These are phyloP conservation scores for Punica granatum DNA, from an alignment of 345 rosid species.

Conservation along the genomic window DNA sequence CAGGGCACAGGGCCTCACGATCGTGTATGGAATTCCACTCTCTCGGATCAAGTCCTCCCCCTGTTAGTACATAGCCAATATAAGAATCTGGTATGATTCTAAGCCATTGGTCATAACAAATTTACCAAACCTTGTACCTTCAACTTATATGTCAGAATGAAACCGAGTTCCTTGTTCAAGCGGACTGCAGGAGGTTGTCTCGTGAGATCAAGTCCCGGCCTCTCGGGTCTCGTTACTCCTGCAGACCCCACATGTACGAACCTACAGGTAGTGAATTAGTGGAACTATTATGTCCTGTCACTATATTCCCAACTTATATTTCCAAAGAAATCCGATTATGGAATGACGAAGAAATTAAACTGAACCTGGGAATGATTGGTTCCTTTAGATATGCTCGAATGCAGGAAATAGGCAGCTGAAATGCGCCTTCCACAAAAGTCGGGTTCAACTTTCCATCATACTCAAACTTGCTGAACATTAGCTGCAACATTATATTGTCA, in stretches of 20 bases:
- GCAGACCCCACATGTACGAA: conserved; percentile 93
- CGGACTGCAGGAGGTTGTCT: conserved; percentile 97
- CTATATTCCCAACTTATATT: background rate
- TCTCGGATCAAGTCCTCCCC: conserved; percentile 87
- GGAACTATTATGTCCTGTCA: background rate
- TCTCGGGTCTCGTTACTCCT: conserved; percentile 90
- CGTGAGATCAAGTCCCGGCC: conserved; percentile 89
- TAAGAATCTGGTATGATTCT: background rate
- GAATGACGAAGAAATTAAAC: background rate
- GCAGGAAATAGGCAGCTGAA: conserved; percentile 71
- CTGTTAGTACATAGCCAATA: conserved; percentile 15
- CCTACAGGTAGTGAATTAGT: conserved; percentile 26
- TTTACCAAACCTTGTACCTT: conserved; percentile 38
- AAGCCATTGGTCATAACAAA: too few relatives aligned
- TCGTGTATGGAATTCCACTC: conserved; percentile 79
- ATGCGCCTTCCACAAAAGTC: conserved; percentile 72
- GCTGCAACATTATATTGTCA: conserved; percentile 31
- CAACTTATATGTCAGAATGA: conserved; percentile 77
- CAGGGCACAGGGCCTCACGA: conserved; percentile 86
- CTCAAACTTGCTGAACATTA: conserved; percentile 97
- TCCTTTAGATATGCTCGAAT: conserved; percentile 61
- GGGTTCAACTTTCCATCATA: conserved; percentile 92
- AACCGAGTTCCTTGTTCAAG: conserved; percentile 88
- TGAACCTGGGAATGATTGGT: conserved; percentile 79
- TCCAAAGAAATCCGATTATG: background rate